Base-by-base conservation (phyloP, 163 green algal genomes). In the Chlorella variabilis region DNA sequence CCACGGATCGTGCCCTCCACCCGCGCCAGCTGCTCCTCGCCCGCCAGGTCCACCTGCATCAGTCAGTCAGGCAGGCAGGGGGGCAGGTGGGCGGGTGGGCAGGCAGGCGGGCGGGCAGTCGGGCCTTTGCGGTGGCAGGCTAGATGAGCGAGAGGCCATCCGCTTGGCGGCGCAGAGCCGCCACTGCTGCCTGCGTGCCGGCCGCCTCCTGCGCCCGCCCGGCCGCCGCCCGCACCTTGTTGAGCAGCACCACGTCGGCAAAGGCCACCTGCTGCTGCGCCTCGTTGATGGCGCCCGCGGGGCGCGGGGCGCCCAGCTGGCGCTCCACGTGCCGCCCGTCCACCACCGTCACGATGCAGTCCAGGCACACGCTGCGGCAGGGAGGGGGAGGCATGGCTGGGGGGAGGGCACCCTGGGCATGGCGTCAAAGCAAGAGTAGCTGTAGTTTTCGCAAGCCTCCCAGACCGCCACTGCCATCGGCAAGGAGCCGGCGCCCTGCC, bases 301-400 rank as follows among this genome's bases (percentile, higher is more conserved):
- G 34, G 17, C 75, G 75, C 20, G 33, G 20, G 13, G 93, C 88
- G 0, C 81, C 61, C 74, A 98, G 87, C 85, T 98, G 93, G 18
- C 84, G 82, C 45, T 59, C 31, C 9, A 96, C 88, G 88, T 97
- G 93, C 45, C 85, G 77, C 4, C 88, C 93, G 71, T 98, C 95
- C 59, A 96, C 94, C 20, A 98, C 93, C 8, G 93, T 94, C 42
- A 97, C 88, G n/a, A 98, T 91, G 17, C 85, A 87, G 84, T 98
- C 95, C 42, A 98, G 83, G 49, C 82, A 87, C 3, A 96, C 82
- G 34, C 73, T 84, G 36, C 65, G 15, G 69, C 31, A 70, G 3
- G 61, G 27, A n/a, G 63, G 63, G 63, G 18, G 8, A 4, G 17
- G 18, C 9, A 69, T n/a, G n/a, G n/a, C n/a, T n/a, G n/a, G n/a